Evolutionary conservation across 768 basidiomycete genomes (phyloP).

Genomic region (Ramaria rubella): DNA sequence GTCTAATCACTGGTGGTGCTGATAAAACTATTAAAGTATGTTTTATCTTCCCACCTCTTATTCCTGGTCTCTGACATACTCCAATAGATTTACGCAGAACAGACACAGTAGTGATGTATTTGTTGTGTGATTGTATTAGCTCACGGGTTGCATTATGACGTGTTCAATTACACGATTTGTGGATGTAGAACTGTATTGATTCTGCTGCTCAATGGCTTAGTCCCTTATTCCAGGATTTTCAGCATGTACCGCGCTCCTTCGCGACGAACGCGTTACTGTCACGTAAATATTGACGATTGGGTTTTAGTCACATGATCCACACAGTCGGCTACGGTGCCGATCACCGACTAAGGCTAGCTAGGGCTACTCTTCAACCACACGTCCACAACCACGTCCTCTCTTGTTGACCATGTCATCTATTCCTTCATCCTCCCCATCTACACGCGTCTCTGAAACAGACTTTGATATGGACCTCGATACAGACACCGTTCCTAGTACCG

Average conservation of each 20-base stretch:
- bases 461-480: neutral
- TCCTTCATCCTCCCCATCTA: neutral
- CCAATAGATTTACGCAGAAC: conserved; percentile 66
- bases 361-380: neutral
- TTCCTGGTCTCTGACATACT: neutral
- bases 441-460: neutral
- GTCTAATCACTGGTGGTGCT: conserved; percentile 91
- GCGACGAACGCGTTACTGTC: conserved; percentile 7
- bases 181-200: no score
- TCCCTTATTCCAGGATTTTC: neutral
- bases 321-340: no score
- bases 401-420: conserved; percentile 2
- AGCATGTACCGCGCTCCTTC: no score
- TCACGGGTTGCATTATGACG: neutral
- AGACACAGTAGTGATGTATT: conserved; percentile 38
- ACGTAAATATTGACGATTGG: conserved; percentile 4
- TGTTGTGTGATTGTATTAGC: neutral
- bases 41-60: conserved; percentile 9
- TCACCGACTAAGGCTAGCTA: no score
- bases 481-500: neutral
- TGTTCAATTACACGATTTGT: no score
- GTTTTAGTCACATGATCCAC: no score
- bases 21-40: conserved; percentile 98
- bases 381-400: neutral
- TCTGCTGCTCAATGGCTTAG: neutral